Percentiles rank a stretch among this genome's conserved stretches.
Conservation (phyloP, 2,329 filamentous ascomycete genomes). For the Ophiostoma quercus region DNA sequence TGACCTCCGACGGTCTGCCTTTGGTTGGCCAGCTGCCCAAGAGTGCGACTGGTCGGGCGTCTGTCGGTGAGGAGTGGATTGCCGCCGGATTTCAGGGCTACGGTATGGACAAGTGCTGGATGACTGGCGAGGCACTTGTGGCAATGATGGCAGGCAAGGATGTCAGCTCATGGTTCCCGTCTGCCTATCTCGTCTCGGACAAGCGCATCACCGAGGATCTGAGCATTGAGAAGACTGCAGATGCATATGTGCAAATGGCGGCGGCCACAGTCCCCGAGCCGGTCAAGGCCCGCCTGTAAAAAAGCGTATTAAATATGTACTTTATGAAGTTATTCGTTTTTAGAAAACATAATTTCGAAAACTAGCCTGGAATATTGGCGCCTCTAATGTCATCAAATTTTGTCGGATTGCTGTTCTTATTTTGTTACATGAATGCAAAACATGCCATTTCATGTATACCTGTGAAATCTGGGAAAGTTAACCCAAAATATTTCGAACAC, state of each 20-base stretch:
- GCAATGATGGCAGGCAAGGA: slow-evolving; percentile 16
- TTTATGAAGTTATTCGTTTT: no score
- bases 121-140: slow-evolving; percentile 25
- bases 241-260: slow-evolving; percentile 4
- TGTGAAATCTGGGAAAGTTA: no score
- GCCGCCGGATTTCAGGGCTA: slow-evolving; percentile 28
- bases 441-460: no score
- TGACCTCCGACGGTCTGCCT: slow-evolving; percentile 24
- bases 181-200: slow-evolving; percentile 5
- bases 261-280: not conserved
- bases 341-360: no score
- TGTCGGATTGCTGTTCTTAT: no score
- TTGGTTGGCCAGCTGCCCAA: slow-evolving; percentile 21
- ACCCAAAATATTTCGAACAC: no score
- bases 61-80: slow-evolving; percentile 26
- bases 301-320: not conserved
- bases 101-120: slow-evolving; percentile 29
- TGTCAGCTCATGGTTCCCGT: slow-evolving; percentile 3
- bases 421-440: no score
- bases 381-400: no score
- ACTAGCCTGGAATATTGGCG: no score
- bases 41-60: not conserved
- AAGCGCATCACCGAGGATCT: not conserved
- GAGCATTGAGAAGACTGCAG: not conserved
- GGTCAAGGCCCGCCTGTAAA: not conserved